phyloP scores from a whole-genome alignment of 2,329 filamentous ascomycete species.

The Ceratocystiopsis minuta region DNA sequence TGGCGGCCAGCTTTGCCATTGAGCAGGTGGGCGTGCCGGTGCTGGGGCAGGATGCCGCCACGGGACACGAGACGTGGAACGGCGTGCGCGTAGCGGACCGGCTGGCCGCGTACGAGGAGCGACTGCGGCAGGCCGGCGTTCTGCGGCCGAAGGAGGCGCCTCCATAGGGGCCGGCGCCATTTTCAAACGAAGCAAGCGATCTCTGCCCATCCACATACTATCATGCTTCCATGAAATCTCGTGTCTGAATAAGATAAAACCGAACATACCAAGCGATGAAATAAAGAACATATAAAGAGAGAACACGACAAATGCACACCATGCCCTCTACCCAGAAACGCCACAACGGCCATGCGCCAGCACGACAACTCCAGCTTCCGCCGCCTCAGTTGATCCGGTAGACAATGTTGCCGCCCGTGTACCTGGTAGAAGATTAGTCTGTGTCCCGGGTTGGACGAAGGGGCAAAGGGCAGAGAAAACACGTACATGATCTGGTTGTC shows the following conservation, averaged over 20 bases:
- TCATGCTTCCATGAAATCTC: no score
- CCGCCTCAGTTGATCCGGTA: conserved; percentile 40
- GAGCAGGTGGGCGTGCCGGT: conserved; percentile 78
- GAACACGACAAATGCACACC: not conserved
- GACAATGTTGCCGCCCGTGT: conserved; percentile 43
- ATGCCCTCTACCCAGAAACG: conserved; percentile 5
- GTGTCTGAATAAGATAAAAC: no score
- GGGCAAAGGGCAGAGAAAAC: not conserved
- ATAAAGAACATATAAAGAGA: not conserved
- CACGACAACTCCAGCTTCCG: no score
- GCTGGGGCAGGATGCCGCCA: conserved; percentile 25
- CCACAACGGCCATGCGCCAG: no score
- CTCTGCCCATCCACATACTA: no score
- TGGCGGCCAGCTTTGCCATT: conserved; percentile 83
- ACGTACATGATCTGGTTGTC: conserved; percentile 86
- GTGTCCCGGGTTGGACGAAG: not conserved
- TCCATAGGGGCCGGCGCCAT: no score
- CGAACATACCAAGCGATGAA: no score
- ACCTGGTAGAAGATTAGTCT: conserved; percentile 21
- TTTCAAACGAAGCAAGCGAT: no score
- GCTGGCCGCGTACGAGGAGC: conserved; percentile 29
- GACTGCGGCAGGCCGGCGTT: conserved; percentile 12
- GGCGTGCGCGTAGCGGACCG: conserved; percentile 33
- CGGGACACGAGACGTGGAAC: conserved; percentile 43
- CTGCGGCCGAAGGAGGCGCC: not conserved